Base-by-base conservation (phyloP, 257 asterid species). In the Plantago ovata region DNA sequence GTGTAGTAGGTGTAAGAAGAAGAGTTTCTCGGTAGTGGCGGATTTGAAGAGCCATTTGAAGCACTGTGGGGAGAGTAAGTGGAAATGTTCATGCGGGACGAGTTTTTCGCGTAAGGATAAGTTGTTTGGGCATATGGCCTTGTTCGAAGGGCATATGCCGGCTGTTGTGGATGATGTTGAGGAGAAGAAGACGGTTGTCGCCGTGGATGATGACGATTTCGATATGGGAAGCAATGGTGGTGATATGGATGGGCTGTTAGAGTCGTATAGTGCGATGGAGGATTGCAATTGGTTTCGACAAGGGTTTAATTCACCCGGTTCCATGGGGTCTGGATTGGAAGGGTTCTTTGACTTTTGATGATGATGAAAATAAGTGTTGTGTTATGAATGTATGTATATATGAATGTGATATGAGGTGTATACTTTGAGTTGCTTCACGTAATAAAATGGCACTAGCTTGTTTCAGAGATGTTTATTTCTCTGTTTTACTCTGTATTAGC, bases 101-200 rank as follows among this genome's bases (percentile, higher is more conserved):
- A 82, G 72, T 33, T 92, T 92, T 48, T 83, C 95, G 8, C 43
- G 96, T 2, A 92, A 92, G 87, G 98, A 92, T 59, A 88, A 92
- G 83, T 70, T 92, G 64, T 85, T 88, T 36, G 90, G 96, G 18
- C 98, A 92, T 62, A 79, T 92, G 79, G 87, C 85, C 1, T 72
- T 88, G 78, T 92, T 92, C 18, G 95, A 92, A 55, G 98, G 98
- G 5, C 98, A 92, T 24, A 83, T 88, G 96, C 98, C 98, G 16
- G 86, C 90, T 3, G 77, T 83, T 48, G 55, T 10, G 72, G 84
- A 50, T 10, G 88, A 67, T 10, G 67, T 15, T 3, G 77, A 40
- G 51, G 75, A 69, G 5, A 75, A 54, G 21, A 58, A 40, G 65
- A 67, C 24, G 45, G 44, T 15, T 14, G 28, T 19, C 66, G 63